Evolutionary conservation across 208 protist species (phyloP), one percentile per base, ranked within the genome.

Genomic region (Trypanosomatidae sp.): DNA sequence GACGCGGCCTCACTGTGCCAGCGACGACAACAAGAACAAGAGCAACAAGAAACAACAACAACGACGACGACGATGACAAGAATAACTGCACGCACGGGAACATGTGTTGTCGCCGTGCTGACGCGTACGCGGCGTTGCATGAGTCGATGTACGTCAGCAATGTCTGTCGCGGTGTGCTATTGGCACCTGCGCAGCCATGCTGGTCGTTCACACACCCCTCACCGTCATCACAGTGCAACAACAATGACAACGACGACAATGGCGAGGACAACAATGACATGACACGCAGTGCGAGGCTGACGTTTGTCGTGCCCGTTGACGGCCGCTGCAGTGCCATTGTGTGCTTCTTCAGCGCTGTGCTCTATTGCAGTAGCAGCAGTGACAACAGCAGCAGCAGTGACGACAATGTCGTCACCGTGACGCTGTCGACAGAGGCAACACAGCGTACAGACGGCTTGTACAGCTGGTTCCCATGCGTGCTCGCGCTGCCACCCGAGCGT

Each of bases 401-500:
- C 33, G 18, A 19, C n/a, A n/a, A 53, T 25, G 43, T 16, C 48
- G 20, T 7, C 24, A 28, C 39, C 8, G 57, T 67, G n/a, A 33
- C n/a, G 13, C 15, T 71, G 18, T 27, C 50, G 22, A 75, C 53
- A 2, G 48, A 19, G 4, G 48, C 53, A 28, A 21, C 5, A 18
- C 44, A 28, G 3, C 68, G 77, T 25, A 90, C 85, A 13, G 21
- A 23, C 18, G 65, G 54, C 41, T 70, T 93, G 68, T 89, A 76
- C 61, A 93, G 85, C 56, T 93, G 85, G 81, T 93, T 93, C 54
- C 85, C 85, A 0, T 81, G 65, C 59, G 40, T 78, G 19, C 73
- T 92, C 43, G 43, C 77, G 0, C 27, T 87, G 1, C 67, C 71
- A n/a, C 75, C 76, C 16, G 28, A 46, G 10, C 51, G 56, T 38